Base-by-base conservation (phyloP, 2,329 filamentous ascomycete genomes). In the Fusarium sp. region DNA sequence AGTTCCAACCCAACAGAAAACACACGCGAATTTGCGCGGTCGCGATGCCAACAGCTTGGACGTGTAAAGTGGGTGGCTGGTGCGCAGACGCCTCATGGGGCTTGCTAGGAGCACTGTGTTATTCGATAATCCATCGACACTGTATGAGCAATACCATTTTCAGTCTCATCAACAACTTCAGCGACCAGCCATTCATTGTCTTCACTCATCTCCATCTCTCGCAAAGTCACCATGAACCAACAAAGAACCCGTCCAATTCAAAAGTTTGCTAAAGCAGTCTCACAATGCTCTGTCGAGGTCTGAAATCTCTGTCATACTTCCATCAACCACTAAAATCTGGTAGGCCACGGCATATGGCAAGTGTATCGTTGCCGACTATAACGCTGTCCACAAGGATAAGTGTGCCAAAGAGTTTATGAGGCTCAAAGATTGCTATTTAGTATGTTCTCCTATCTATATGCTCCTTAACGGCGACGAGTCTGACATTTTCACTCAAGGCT, bases 321-420 rank as follows among this genome's bases (percentile, higher is more conserved):
- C 22, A n/a, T 20, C 17, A 25, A 59, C n/a, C 25, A 58, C 65
- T 66, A 50, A 58, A 17, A 60, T 65, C 36, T 13, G 39, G 29
- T 22, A 98, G 95, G 92, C 94, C 57, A 87, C 94, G 5, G 86
- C 89, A 17, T 99, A 98, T 79, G 96, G 95, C 74, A 95, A 94
- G 85, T 99, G 96, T 80, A 91, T 99, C 72, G 88, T 95, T 55
- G 89, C 90, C 42, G 95, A 98, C 79, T 98, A 97, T 83, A 95
- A 95, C 79, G 90, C 94, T 7, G 90, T 97, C 6, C 89, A 94
- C 76, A 97, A 97, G 79, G 94, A 98, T 79, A 96, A 96, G 86
- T 99, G 96, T 79, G 86, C 87, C 8, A 90, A 90, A 64, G 94
- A 98, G 79, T 98, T 99, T 75, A 85, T 96, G 81, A 90, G 85